Percentiles rank a stretch among this genome's conserved stretches.
Conservation (phyloP, 441 rosid genomes). For the Manihot esculenta region DNA sequence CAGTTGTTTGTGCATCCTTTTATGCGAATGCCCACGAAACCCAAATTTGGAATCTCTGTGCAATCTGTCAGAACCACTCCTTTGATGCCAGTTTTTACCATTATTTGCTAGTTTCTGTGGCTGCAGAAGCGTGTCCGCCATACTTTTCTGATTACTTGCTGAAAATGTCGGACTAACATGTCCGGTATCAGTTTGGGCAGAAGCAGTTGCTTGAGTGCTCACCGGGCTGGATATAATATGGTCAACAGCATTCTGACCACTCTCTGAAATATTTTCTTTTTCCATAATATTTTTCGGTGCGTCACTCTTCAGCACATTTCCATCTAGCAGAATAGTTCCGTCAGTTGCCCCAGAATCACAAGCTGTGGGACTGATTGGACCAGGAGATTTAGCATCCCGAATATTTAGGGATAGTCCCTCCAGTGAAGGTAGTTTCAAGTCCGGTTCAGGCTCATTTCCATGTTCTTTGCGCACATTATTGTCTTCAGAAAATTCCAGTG, state of each 20-base stretch:
- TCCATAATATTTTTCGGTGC: slow-evolving; percentile 32
- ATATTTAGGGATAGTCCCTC: slow-evolving; percentile 42
- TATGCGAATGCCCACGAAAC: slow-evolving; percentile 45
- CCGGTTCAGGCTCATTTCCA: slow-evolving; percentile 28
- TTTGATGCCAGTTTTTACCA: slow-evolving; percentile 40
- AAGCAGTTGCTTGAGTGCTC: slow-evolving; percentile 41
- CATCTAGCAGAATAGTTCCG: slow-evolving; percentile 32
- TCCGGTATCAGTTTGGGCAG: slow-evolving; percentile 35
- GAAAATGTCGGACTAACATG: slow-evolving; percentile 32
- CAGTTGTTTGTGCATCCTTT: slow-evolving; percentile 34
- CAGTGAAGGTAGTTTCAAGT: slow-evolving; percentile 34
- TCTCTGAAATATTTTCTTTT: slow-evolving; percentile 29
- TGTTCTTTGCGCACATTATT: slow-evolving; percentile 23
- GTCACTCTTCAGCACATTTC: slow-evolving; percentile 30
- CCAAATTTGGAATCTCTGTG: slow-evolving; percentile 46
- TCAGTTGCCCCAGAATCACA: slow-evolving; percentile 14
- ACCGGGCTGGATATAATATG: slow-evolving; percentile 27
- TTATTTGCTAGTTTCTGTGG: slow-evolving; percentile 28
- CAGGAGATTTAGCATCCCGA: slow-evolving; percentile 25
- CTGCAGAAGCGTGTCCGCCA: slow-evolving; percentile 15
- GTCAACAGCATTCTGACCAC: slow-evolving; percentile 32
- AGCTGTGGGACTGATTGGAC: slow-evolving; percentile 11
- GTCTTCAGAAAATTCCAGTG: slow-evolving; percentile 25
- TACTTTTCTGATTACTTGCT: slow-evolving; percentile 27
- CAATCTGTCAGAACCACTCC: slow-evolving; percentile 34